A percentile compares a stretch with the other conserved stretches of the same genome.
These are phyloP conservation scores for Obba rivulosa DNA, from an alignment of 768 basidiomycete genomes.

Conservation along the genomic window DNA sequence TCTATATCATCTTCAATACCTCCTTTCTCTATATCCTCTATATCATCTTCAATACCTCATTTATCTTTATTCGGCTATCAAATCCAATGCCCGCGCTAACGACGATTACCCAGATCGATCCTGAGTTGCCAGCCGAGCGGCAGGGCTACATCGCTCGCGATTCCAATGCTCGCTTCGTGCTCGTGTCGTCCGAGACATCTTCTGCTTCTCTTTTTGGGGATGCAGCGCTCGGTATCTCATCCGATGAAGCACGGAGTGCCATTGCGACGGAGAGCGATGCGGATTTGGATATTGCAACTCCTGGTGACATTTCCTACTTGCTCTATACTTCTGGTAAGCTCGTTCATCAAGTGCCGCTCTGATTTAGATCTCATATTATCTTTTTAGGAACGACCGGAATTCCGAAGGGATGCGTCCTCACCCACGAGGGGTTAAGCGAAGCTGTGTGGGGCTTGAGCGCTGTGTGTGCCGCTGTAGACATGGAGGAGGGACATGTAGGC, in stretches of 20 bases:
- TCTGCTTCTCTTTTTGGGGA: conserved; percentile 20
- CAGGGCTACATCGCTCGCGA: conserved; percentile 41
- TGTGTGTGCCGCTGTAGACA: conserved; percentile 17
- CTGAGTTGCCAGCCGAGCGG: conserved; percentile 41
- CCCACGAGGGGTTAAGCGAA: conserved; percentile 28
- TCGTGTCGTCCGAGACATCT: conserved; percentile 25
- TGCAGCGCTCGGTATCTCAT: conserved; percentile 16
- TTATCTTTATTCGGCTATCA: background rate
- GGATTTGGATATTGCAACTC: conserved; percentile 24
- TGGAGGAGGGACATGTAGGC: conserved; percentile 10
- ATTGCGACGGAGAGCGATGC: conserved; percentile 25
- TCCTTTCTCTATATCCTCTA: too few species aligned
- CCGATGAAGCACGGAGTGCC: conserved; percentile 18
- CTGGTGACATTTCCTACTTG: conserved; percentile 35
- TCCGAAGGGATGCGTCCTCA: conserved; percentile 45
- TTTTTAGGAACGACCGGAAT: conserved; percentile 44
- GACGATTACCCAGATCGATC: conserved; percentile 36
- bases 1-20: too few species aligned
- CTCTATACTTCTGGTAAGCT: conserved; percentile 44
- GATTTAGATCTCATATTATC: background rate
- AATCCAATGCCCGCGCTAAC: background rate
- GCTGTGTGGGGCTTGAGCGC: conserved; percentile 26
- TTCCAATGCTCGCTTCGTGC: conserved; percentile 35
- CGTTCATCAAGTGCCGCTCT: too few species aligned
- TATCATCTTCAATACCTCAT: too few species aligned